phyloP scores from a whole-genome alignment of 148 eudicot species.

The Bassia scoparia region DNA sequence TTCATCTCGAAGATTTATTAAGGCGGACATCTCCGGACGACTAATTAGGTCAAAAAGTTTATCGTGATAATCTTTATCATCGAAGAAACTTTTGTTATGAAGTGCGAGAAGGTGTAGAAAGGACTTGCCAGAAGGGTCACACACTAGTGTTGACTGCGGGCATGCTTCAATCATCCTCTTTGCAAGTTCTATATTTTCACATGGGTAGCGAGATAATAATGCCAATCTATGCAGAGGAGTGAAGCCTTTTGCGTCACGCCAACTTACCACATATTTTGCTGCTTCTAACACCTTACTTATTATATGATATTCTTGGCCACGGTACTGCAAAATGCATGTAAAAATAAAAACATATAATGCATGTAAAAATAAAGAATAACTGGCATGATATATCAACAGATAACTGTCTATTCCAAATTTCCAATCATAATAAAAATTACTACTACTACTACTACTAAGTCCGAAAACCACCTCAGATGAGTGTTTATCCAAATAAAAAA shows the following conservation, averaged over 20 bases:
- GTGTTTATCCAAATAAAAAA: no score
- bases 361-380: no score
- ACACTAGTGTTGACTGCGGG: background rate
- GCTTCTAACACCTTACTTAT: background rate
- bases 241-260: background rate
- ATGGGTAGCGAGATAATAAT: background rate
- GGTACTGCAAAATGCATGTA: no score
- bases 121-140: background rate
- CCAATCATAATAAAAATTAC: no score
- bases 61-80: no score
- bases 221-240: slow-evolving; percentile 17
- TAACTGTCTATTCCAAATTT: no score
- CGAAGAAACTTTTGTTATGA: background rate
- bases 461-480: no score
- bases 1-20: background rate
- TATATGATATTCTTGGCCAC: background rate
- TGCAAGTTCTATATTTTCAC: no score
- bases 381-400: no score
- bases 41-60: background rate
- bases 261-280: background rate
- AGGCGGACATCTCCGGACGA: background rate
- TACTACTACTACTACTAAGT: no score
- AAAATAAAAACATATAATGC: no score
- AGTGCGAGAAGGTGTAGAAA: slow-evolving; percentile 6
- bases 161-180: background rate